A percentile compares a stretch with the other conserved stretches of the same genome.
phyloP scores from a whole-genome alignment of 208 protist species.

The Ichthyophonus hoferi region DNA sequence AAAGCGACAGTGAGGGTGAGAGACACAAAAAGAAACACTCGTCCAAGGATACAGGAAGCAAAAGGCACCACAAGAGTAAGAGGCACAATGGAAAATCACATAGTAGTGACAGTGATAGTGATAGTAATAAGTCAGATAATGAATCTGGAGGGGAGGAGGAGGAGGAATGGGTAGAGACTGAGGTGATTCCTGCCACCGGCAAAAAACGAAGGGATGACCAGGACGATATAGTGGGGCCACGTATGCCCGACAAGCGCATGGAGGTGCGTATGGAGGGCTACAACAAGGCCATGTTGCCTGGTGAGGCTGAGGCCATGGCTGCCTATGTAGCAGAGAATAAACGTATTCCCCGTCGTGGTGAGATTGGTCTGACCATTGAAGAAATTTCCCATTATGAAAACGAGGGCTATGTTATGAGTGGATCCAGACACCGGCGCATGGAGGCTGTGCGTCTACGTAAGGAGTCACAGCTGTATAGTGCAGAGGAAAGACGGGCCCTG shows the following conservation, averaged over 20 bases:
- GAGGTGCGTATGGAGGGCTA: constrained; percentile 5
- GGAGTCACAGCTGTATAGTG: constrained; percentile 73
- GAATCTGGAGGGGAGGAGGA: not conserved
- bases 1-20: not conserved
- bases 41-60: not conserved
- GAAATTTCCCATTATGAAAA: constrained; percentile 70
- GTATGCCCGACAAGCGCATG: not conserved
- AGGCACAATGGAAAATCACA: not conserved
- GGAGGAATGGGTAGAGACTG: not conserved
- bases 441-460: constrained; percentile 80
- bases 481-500: constrained; percentile 70
- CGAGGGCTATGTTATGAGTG: constrained; percentile 76
- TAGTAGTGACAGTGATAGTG: not conserved
- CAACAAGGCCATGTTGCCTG: constrained; percentile 52
- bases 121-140: not conserved
- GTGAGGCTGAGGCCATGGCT: constrained; percentile 69
- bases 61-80: not conserved
- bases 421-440: constrained; percentile 70
- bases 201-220: not conserved
- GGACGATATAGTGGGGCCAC: constrained; percentile 11
- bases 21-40: not conserved
- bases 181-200: not conserved
- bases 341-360: constrained; percentile 78
- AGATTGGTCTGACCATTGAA: constrained; percentile 69
- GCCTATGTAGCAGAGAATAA: constrained; percentile 65